Base-by-base conservation (phyloP, 1,139 yeast genomes). In the Pichia sp. region DNA sequence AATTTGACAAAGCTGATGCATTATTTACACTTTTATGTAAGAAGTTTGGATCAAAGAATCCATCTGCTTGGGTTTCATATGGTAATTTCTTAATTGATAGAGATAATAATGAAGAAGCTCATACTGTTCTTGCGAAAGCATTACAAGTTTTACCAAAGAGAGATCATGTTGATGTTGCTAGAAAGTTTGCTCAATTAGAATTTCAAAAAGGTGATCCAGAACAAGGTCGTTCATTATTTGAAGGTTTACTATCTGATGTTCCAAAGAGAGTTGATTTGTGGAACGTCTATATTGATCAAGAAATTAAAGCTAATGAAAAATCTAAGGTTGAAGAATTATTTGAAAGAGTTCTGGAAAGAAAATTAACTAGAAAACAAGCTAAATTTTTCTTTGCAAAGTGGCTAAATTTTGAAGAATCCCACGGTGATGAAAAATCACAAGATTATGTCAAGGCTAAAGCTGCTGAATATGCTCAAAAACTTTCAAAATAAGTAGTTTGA, bases 221-320 rank as follows among this genome's bases (percentile, higher is more conserved):
- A 66, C 94, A 92, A 63, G 98, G 95, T 45, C 80, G 97, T 64
- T 86, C 97, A 1, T 72, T 92, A 55, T 87, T 90, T 59, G 97
- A 92, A 69, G 97, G 97, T 42, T 76, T 92, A 51, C 67, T 92
- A 47, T 78, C 94, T 30, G 94, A 89, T 60, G 94, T 87, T 41
- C 95, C 97, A 49, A 87, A 87, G 71, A 79, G 95, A 66, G 78
- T 87, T 49, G 98, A 92, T 64, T 67, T 92, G 54, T 92, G 97
- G 97, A 89, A 85, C 61, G 94, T 90, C 38, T 89, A 89, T 65
- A 76, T 90, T 53, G 98, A 92, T 64, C 95, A 87, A 66, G 97
- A 92, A 66, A 81, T 86, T 61, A 70, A 65, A 42, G 47, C 59
- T 23, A 74, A 73, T 45, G 79, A 79, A 41, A 78, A 78, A 63